Percentiles rank a stretch among this genome's conserved stretches.
Evolutionary conservation across 208 protist genomes (phyloP).

Genomic region (Trypanosoma avium): DNA sequence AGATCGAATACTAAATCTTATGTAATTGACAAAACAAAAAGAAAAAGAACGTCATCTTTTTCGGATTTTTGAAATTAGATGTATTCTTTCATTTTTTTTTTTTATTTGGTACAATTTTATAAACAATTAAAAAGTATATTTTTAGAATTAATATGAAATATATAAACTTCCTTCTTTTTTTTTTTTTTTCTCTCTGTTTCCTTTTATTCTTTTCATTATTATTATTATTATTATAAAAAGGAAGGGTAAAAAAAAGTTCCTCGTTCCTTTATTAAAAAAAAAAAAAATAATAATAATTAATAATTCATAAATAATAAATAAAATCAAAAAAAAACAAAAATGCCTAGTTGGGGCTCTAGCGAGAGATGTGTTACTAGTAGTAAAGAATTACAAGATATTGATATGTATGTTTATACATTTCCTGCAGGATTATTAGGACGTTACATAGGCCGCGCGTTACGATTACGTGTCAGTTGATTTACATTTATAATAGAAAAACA

Average conservation of each 20-base stretch:
- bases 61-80: background rate
- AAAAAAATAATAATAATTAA: conserved; percentile 26
- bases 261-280: background rate
- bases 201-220: conserved; percentile 6
- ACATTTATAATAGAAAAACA: conserved; percentile 54
- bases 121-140: no score
- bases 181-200: conserved; percentile 7
- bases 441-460: conserved; percentile 70
- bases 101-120: no score
- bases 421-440: conserved; percentile 70
- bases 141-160: background rate
- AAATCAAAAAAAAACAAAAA: background rate
- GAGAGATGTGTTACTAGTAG: conserved; percentile 21
- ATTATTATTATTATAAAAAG: background rate
- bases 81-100: background rate
- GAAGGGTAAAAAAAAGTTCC: background rate
- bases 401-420: conserved; percentile 84
- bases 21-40: no score
- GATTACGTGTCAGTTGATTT: conserved; percentile 69
- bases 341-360: conserved; percentile 9
- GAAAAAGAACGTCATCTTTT: background rate
- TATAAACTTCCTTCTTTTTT: background rate
- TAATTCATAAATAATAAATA: conserved; percentile 16
- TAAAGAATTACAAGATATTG: conserved; percentile 60
- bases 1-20: conserved; percentile 17